Base-by-base conservation (phyloP, 148 eudicot species). In the Mesembryanthemum crystallinum region DNA sequence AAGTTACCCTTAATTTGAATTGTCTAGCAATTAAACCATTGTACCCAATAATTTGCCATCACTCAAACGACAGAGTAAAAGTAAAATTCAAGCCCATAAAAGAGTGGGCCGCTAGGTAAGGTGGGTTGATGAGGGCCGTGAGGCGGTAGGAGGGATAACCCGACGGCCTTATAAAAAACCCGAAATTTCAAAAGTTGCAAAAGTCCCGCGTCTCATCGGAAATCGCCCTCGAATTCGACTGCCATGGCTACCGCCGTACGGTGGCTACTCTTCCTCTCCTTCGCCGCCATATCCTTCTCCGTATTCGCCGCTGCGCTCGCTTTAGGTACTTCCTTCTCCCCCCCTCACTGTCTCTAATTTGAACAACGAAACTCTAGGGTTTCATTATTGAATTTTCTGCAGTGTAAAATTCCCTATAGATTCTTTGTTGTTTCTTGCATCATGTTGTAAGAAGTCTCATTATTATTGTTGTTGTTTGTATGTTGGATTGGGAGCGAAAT, bases 311-410 rank as follows among this genome's bases (percentile, higher is more conserved):
- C 75, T 3, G 73, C 76, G 42, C 64, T 82, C 61, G 58, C 83
- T 57, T 49, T 86, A 74, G 91, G 91, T 88, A 78, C 42, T 55
- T 5, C 67, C 63, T 21, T 72, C 21, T 57, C 62, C 74, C 54
- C 49, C 55, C 17, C 30, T 47, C 29, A 54, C n/a, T 24, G 23
- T 24, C 15, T 21, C 21, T 28, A 49, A 8, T 25, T 35, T 59
- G 8, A 20, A n/a, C 20, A 11, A 23, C 17, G 12, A n/a, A 62
- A 52, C 17, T 10, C 61, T 78, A 74, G 81, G 83, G 74, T 76
- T 86, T 77, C 30, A 5, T 39, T 73, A 25, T 78, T 18, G 5
- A 32, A n/a, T n/a, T 62, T 45, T 39, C 7, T 7, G 10, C 8
- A 35, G 4, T 2, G 37, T 35, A 7, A 9, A 39, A 9, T 28